Conservation (phyloP, 2,329 filamentous ascomycete genomes). For the Penicillium sp. region DNA sequence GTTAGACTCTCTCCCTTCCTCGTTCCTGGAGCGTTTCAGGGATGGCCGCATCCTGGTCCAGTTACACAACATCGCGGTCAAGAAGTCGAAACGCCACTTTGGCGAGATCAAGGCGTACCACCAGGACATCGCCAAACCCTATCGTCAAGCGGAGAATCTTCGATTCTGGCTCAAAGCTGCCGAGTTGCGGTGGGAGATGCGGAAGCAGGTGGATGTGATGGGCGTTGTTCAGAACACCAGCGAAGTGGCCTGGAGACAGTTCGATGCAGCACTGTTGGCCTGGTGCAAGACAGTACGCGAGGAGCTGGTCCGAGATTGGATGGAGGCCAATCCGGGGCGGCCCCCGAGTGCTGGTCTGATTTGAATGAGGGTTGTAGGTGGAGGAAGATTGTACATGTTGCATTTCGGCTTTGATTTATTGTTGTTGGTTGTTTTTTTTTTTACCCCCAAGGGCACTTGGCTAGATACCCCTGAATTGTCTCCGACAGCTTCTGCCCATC, state of each 20-base stretch:
- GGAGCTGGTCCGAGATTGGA: constrained; percentile 79
- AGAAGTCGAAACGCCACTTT: constrained; percentile 83
- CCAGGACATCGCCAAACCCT: constrained; percentile 92
- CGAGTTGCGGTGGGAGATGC: constrained; percentile 89
- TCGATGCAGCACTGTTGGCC: constrained; percentile 79
- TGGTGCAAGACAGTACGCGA: constrained; percentile 85
- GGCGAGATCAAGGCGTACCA: constrained; percentile 89
- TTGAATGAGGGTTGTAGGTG: constrained; percentile 13
- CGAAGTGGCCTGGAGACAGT: constrained; percentile 73
- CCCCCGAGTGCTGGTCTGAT: constrained; percentile 34
- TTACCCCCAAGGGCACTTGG: constrained; percentile 36
- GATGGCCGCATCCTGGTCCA: constrained; percentile 82
- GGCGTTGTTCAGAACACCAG: constrained; percentile 78
- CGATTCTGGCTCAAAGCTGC: constrained; percentile 96
- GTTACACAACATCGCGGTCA: constrained; percentile 87
- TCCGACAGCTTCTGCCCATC: constrained; percentile 26
- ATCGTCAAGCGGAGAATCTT: constrained; percentile 90
- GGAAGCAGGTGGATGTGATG: constrained; percentile 82
- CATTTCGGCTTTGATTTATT: constrained; percentile 19
- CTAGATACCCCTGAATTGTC: constrained; percentile 38
- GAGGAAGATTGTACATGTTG: neutral
- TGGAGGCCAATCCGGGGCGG: constrained; percentile 43
- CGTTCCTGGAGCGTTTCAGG: constrained; percentile 74
- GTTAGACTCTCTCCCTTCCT: constrained; percentile 55
- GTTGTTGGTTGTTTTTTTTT: constrained; percentile 34